Evolutionary conservation across 352 stramenopile genomes (phyloP).

Genomic region (Thalassiosira delicatula): DNA sequence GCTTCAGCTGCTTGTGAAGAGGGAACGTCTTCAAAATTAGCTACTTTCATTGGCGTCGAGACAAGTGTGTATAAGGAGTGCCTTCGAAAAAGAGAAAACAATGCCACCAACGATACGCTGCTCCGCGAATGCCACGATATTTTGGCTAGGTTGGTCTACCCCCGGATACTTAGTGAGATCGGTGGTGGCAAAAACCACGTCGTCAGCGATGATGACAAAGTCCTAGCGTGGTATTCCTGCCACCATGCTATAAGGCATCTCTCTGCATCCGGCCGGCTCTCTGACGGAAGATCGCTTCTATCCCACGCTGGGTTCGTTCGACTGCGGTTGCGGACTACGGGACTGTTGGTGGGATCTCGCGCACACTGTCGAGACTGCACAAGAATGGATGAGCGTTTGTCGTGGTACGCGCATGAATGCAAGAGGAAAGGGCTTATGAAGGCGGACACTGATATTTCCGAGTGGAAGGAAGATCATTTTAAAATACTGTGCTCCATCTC

Average conservation of each 20-base stretch:
- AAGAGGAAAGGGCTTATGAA: slow-evolving; percentile 20
- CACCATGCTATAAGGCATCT: slow-evolving; percentile 43
- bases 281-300: slow-evolving; percentile 39
- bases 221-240: slow-evolving; percentile 52
- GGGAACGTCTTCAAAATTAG: no score
- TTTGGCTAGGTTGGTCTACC: slow-evolving; percentile 25
- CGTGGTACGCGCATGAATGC: slow-evolving; percentile 8
- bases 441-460: slow-evolving; percentile 13
- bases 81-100: slow-evolving; percentile 16
- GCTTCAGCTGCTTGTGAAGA: no score
- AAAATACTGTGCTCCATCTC: slow-evolving; percentile 43
- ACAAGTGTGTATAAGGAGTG: slow-evolving; percentile 7
- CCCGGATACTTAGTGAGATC: slow-evolving; percentile 28
- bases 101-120: slow-evolving; percentile 13
- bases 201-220: not conserved
- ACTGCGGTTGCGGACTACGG: slow-evolving; percentile 38
- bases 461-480: slow-evolving; percentile 39
- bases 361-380: slow-evolving; percentile 47
- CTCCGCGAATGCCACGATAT: slow-evolving; percentile 47
- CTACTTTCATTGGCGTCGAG: slow-evolving; percentile 51
- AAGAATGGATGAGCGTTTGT: slow-evolving; percentile 17
- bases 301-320: slow-evolving; percentile 30
- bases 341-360: slow-evolving; percentile 18
- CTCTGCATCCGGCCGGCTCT: slow-evolving; percentile 13
- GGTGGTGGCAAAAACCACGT: not conserved